These are phyloP conservation scores for Amoeboradix gromovi DNA, from an alignment of 371 early-diverging fungal species.

Conservation along the genomic window DNA sequence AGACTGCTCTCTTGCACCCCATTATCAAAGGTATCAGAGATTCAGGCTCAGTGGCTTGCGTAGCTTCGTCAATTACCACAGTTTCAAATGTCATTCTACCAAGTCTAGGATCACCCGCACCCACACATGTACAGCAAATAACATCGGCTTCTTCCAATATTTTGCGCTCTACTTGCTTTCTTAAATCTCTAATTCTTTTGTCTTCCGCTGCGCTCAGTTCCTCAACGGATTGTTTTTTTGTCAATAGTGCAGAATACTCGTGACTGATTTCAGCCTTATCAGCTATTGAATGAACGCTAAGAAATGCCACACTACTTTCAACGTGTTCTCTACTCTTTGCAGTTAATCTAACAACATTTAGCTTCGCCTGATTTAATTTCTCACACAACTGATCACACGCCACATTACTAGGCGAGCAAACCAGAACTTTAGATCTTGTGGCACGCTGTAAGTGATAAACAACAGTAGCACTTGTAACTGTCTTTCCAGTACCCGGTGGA, in stretches of 20 bases:
- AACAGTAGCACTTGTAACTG: slow-evolving; percentile 82
- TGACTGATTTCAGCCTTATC: slow-evolving; percentile 62
- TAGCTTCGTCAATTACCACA: slow-evolving; percentile 90
- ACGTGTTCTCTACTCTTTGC: slow-evolving; percentile 78
- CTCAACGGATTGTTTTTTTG: slow-evolving; percentile 49
- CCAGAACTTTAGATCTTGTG: slow-evolving; percentile 55
- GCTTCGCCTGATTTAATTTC: slow-evolving; percentile 75
- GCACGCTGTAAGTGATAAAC: slow-evolving; percentile 73
- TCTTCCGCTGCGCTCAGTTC: slow-evolving; percentile 63
- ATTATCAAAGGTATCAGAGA: slow-evolving; percentile 84
- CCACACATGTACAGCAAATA: slow-evolving; percentile 86
- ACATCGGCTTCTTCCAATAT: slow-evolving; percentile 79
- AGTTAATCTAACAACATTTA: slow-evolving; percentile 79
- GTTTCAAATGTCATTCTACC: slow-evolving; percentile 56
- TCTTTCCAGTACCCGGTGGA: slow-evolving; percentile 11
- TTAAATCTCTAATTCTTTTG: slow-evolving; percentile 41
- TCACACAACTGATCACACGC: slow-evolving; percentile 94
- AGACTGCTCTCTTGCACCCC: slow-evolving; percentile 73
- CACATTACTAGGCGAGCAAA: slow-evolving; percentile 94
- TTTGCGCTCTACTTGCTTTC: slow-evolving; percentile 52
- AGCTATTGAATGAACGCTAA: slow-evolving; percentile 82
- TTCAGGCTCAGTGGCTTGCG: slow-evolving; percentile 91
- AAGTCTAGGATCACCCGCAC: slow-evolving; percentile 84
- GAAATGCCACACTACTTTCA: slow-evolving; percentile 58
- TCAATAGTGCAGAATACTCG: too few relatives aligned